Conservation (phyloP, 192 early-diverging fungal genomes). For the Dimargaris xerosporica region DNA sequence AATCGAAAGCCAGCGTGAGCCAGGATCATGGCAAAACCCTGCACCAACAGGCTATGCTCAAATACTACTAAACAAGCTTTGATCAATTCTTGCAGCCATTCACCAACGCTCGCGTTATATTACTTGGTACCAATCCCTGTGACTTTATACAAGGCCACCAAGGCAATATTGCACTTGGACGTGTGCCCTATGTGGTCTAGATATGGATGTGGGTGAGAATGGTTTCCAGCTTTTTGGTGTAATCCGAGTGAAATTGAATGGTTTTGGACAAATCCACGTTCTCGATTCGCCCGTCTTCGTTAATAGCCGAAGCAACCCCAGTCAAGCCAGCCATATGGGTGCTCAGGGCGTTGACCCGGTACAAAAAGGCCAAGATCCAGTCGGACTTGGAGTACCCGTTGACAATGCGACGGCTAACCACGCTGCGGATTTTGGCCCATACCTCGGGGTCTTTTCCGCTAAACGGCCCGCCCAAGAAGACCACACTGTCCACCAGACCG, state of each 20-base stretch:
- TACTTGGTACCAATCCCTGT: too few relatives aligned
- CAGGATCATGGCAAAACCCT: too few relatives aligned
- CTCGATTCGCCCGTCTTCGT: slow-evolving; percentile 17
- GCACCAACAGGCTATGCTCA: too few relatives aligned
- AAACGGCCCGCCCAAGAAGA: slow-evolving; percentile 52
- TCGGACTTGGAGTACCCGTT: slow-evolving; percentile 49
- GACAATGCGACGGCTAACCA: slow-evolving; percentile 41
- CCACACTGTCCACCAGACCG: slow-evolving; percentile 49
- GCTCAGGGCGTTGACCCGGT: slow-evolving; percentile 35
- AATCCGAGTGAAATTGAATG: slow-evolving; percentile 22
- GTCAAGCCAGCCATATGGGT: slow-evolving; percentile 21
- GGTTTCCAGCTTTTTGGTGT: slow-evolving; percentile 18
- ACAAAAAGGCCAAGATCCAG: slow-evolving; percentile 51
- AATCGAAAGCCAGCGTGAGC: too few relatives aligned
- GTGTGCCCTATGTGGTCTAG: background rate
- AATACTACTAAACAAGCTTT: too few relatives aligned
- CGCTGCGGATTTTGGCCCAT: slow-evolving; percentile 39
- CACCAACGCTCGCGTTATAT: too few relatives aligned
- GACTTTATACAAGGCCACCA: too few relatives aligned
- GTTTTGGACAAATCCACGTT: slow-evolving; percentile 18
- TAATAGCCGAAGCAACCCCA: slow-evolving; percentile 17
- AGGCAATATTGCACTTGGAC: too few relatives aligned
- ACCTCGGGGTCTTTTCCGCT: slow-evolving; percentile 32
- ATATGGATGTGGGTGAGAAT: slow-evolving; percentile 8
- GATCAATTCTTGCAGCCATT: too few relatives aligned